Evolutionary conservation across 1,284 basidiomycete genomes (phyloP).

Genomic region (Salmacisia buchloeana): DNA sequence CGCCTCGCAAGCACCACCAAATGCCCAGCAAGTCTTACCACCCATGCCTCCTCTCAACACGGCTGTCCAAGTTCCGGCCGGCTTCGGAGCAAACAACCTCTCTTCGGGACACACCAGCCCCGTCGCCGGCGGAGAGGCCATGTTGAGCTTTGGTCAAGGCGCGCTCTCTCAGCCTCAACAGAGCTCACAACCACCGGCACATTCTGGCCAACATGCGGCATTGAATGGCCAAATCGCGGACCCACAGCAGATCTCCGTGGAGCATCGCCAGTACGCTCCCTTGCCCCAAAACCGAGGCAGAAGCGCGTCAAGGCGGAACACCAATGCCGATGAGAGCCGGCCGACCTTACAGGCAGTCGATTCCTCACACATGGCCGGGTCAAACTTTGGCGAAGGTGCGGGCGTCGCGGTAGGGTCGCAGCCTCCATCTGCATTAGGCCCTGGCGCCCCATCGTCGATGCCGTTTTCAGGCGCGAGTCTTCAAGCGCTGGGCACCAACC

Average conservation of each 20-base stretch:
- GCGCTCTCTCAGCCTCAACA: conserved; percentile 5
- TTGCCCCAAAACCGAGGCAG: not conserved
- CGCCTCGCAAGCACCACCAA: too few species aligned
- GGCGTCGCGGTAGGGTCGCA: too few species aligned
- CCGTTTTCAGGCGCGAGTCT: not conserved
- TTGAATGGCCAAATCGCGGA: not conserved
- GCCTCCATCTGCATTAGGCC: too few species aligned
- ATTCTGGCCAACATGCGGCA: not conserved
- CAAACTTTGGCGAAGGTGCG: not conserved
- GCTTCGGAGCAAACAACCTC: too few species aligned
- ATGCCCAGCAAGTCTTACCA: too few species aligned
- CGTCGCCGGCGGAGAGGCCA: too few species aligned
- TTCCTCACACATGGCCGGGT: not conserved
- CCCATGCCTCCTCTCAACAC: too few species aligned
- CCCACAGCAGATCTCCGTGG: not conserved
- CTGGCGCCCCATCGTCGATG: not conserved
- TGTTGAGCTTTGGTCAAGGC: too few species aligned
- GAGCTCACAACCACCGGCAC: not conserved
- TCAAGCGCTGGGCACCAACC: not conserved
- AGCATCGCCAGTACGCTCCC: conserved; percentile 2
- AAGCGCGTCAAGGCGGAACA: not conserved
- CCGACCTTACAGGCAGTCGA: not conserved
- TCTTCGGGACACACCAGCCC: too few species aligned
- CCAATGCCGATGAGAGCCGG: not conserved
- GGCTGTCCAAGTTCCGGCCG: too few species aligned